A percentile compares a stretch with the other conserved stretches of the same genome.
Evolutionary conservation across 1,284 basidiomycete genomes (phyloP).

Genomic region (Tylopilus microsporus): DNA sequence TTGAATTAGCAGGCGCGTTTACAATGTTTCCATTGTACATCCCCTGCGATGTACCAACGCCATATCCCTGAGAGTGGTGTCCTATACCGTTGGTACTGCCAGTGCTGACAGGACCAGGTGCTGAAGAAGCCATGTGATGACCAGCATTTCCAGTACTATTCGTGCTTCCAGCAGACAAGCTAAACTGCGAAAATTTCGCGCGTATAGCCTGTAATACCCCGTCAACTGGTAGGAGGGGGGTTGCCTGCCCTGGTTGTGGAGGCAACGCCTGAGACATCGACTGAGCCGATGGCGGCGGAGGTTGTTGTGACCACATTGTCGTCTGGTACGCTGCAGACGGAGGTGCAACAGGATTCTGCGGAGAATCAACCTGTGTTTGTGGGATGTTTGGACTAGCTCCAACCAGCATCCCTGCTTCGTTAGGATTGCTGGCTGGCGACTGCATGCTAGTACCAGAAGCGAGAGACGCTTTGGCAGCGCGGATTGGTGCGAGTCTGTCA

Average conservation of each 20-base stretch:
- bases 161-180: background rate
- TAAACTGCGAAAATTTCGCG: conserved; percentile 18
- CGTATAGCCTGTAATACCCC: conserved; percentile 17
- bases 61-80: conserved; percentile 2
- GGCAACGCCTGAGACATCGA: background rate
- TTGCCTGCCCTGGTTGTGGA: conserved; percentile 6
- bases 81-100: background rate
- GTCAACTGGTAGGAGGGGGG: conserved; percentile 10
- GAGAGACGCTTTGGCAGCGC: conserved; percentile 30
- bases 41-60: conserved; percentile 5
- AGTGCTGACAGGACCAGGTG: background rate
- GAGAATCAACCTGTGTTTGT: background rate
- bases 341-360: background rate
- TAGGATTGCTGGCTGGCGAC: conserved; percentile 3
- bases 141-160: background rate
- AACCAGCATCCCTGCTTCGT: background rate
- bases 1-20: background rate
- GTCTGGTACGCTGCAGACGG: background rate
- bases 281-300: background rate
- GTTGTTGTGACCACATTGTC: background rate
- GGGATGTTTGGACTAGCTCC: background rate
- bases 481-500: conserved; percentile 32
- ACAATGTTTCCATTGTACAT: background rate
- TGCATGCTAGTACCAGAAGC: conserved; percentile 4
- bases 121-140: background rate